Evolutionary conservation across 306 rosid genomes (phyloP), one percentile per base, ranked within the genome.

Genomic region (Geum urbanum): DNA sequence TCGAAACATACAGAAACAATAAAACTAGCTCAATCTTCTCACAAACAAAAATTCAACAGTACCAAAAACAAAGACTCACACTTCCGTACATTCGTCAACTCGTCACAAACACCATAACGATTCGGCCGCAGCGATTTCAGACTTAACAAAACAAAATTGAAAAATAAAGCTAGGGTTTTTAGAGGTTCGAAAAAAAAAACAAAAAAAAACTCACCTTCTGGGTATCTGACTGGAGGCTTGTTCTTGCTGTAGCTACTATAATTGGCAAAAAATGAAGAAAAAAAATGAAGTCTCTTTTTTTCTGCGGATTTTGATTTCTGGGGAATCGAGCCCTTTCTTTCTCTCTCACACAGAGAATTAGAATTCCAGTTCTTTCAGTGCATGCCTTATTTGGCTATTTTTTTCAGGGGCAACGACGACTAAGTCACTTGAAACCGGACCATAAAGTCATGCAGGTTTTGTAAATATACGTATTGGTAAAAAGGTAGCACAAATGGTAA

Each of bases 301-400:
- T 53, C 41, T 20, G 62, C 61, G 6, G 11, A 37, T 14, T 5
- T 6, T 1, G 60, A 54, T 55, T 15, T 61, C n/a, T 61, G 47
- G 66, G 66, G 24, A 61, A 61, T 24, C 4, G 24, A 16, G 1
- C 47, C 66, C 66, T 37, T 35, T 53, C 58, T 19, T 15, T 46
- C 14, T 44, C 47, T 47, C n/a, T 13, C 53, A 15, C 20, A 15
- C 10, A 60, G 12, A 13, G 24, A 61, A 60, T 14, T 27, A 8
- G 44, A 43, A 20, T 15, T 45, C 73, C 52, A 14, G 52, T 20
- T 3, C 19, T 50, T 12, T 1, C 48, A 12, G 55, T 22, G 70
- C 70, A 65, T 46, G 70, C 41, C 54, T 13, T 27, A 27, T 45
- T 65, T 60, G 44, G 45, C 59, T 55, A 55, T 69, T 53, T 53